Evolutionary conservation across 768 basidiomycete species (phyloP).

Genomic region (Lyophyllum shimeji): DNA sequence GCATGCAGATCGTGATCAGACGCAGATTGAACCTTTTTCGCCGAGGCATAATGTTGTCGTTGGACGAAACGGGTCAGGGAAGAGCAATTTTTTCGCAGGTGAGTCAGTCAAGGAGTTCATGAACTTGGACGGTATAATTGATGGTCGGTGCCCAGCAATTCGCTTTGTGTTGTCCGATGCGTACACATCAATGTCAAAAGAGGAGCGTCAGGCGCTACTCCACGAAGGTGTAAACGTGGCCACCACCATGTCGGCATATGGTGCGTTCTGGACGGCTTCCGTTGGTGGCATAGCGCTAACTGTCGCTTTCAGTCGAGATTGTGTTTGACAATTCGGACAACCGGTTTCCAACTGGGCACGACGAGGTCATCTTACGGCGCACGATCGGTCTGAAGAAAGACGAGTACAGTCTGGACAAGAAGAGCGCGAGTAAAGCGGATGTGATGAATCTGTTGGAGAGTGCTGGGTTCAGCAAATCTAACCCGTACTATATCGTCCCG

Average conservation of each 20-base stretch:
- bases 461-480: slow-evolving; percentile 97
- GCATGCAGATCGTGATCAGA: slow-evolving; percentile 75
- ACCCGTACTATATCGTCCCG: slow-evolving; percentile 98
- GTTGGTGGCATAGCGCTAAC: slow-evolving; percentile 5
- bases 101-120: slow-evolving; percentile 21
- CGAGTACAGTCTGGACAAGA: slow-evolving; percentile 96
- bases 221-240: slow-evolving; percentile 91
- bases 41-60: slow-evolving; percentile 95
- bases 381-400: slow-evolving; percentile 99
- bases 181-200: slow-evolving; percentile 91
- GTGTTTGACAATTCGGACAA: slow-evolving; percentile 95
- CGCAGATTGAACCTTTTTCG: slow-evolving; percentile 92
- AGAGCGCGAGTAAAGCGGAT: slow-evolving; percentile 93
- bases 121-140: not conserved
- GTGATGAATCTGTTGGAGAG: slow-evolving; percentile 97
- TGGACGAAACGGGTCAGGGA: slow-evolving; percentile 95
- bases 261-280: slow-evolving; percentile 35
- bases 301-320: slow-evolving; percentile 66
- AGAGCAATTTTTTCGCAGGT: slow-evolving; percentile 99
- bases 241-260: slow-evolving; percentile 90
- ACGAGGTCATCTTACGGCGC: slow-evolving; percentile 84
- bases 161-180: slow-evolving; percentile 98
- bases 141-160: slow-evolving; percentile 60
- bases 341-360: slow-evolving; percentile 89
- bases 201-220: slow-evolving; percentile 89